A percentile compares a stretch with the other conserved stretches of the same genome.
Evolutionary conservation across 2,329 filamentous ascomycete species (phyloP).

Genomic region (Zymoseptoria tritici): DNA sequence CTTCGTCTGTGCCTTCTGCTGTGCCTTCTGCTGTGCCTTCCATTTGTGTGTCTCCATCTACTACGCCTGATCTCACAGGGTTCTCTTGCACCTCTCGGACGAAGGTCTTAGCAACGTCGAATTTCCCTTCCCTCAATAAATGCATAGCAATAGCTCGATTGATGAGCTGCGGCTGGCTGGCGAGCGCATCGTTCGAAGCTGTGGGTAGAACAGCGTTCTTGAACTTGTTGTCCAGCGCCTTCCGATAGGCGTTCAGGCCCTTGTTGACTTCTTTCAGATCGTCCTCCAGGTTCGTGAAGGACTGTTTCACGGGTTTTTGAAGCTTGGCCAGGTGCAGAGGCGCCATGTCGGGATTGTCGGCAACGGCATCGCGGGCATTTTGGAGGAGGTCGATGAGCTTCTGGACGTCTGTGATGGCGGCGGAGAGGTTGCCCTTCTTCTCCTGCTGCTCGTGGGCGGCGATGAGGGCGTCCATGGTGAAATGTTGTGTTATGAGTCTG

Average conservation of each 20-base stretch:
- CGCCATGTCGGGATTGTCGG: conserved; percentile 61
- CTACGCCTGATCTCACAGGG: neutral
- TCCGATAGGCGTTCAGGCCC: conserved; percentile 74
- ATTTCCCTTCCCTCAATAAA: conserved; percentile 87
- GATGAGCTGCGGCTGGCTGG: conserved; percentile 66
- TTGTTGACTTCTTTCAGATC: conserved; percentile 78
- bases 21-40: conserved; percentile 5
- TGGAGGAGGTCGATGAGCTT: conserved; percentile 71
- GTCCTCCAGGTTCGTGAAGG: conserved; percentile 71
- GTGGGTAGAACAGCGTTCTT: conserved; percentile 63
- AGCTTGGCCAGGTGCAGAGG: conserved; percentile 72
- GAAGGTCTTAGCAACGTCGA: conserved; percentile 78
- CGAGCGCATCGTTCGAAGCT: conserved; percentile 73
- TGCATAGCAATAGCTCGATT: conserved; percentile 96
- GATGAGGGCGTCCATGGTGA: conserved; percentile 56
- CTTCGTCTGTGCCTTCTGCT: conserved; percentile 12
- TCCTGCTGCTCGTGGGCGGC: conserved; percentile 68
- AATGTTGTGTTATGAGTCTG: neutral
- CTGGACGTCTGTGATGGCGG: conserved; percentile 73
- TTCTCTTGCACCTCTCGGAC: conserved; percentile 57
- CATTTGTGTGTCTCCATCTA: conserved; percentile 2
- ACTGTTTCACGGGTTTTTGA: conserved; percentile 75
- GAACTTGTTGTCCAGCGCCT: conserved; percentile 72
- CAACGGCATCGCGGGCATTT: conserved; percentile 65
- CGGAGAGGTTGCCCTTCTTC: conserved; percentile 59